Conservation (phyloP, 768 basidiomycete species). For the Tulasnella sp. region DNA sequence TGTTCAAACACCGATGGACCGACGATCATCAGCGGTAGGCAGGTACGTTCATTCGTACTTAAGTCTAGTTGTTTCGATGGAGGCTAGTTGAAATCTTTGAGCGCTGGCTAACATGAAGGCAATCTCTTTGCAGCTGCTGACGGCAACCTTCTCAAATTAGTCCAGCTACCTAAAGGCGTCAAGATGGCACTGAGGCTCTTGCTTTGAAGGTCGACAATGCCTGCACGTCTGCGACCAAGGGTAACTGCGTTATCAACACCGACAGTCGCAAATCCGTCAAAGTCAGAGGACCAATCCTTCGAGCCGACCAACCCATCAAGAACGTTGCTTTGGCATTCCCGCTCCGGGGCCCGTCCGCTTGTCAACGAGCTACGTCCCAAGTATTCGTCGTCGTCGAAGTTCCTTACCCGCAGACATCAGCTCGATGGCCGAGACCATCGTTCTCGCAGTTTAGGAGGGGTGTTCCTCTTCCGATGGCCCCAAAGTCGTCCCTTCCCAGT, state of each 20-base stretch:
- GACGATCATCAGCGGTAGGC: conserved; percentile 96
- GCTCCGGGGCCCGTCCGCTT: conserved; percentile 87
- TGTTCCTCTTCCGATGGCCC: conserved; percentile 87
- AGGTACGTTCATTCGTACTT: conserved; percentile 43
- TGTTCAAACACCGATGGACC: conserved; percentile 99
- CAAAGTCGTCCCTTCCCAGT: conserved; percentile 63
- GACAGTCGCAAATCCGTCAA: conserved; percentile 90
- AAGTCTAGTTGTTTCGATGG: conserved; percentile 1
- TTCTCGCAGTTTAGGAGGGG: conserved; percentile 94
- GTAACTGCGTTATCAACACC: conserved; percentile 79
- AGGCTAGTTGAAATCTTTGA: not conserved
- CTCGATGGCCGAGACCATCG: conserved; percentile 72
- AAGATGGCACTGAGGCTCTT: conserved; percentile 66
- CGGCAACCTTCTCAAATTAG: conserved; percentile 89
- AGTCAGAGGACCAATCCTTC: conserved; percentile 75
- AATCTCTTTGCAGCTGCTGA: conserved; percentile 84
- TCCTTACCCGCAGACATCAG: conserved; percentile 71
- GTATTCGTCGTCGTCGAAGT: conserved; percentile 80
- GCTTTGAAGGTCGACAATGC: conserved; percentile 76
- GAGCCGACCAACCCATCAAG: conserved; percentile 69
- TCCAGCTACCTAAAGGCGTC: conserved; percentile 97
- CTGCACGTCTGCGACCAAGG: conserved; percentile 80
- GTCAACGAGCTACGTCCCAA: conserved; percentile 95
- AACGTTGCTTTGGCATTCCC: conserved; percentile 97
- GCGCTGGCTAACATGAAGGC: conserved; percentile 93